Evolutionary conservation across 441 rosid genomes (phyloP), one percentile per base, ranked within the genome.

Genomic region (Brassica balearica): DNA sequence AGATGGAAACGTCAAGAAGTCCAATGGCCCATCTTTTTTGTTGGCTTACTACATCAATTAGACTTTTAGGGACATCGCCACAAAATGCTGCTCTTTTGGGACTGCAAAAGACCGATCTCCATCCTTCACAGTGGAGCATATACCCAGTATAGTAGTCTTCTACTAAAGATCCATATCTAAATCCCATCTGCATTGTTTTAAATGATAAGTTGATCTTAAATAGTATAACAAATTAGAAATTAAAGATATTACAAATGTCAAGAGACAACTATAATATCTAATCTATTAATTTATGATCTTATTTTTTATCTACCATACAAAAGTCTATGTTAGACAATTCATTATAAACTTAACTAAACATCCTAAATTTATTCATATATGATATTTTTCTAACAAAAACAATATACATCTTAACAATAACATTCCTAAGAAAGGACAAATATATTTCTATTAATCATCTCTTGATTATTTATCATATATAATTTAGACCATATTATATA

Each of bases 141-240:
- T 78, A 92, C 0, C 96, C 92, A 2, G 97, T 91, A 76, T 68
- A 85, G 78, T 41, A 89, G 74, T 94, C 96, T 82, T 94, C 98
- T 6, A 87, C 90, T 64, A 92, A 38, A 3, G 97, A 87, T 1
- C 98, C 97, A 56, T 94, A 94, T 71, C 89, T 80, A 32, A 84
- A 84, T 1, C 98, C 98, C 27, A 89, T 80, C 97, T 92, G 84
- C 78, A 83, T 10, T 34, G 27, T 68, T 75, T 59, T 75, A 3
- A 68, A 68, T n/a, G 36, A 65, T 17, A 65, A 34, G 7, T 8
- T 9, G 6, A 32, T 60, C 3, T 32, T 65, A 65, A 0, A 17
- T 65, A 65, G 22, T 15, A 65, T 15, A 34, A 8, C 23, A 2
- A 65, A 65, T 25, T 8, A 34, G 12, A 63, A 14, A 64, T 14